phyloP scores from a whole-genome alignment of 2,329 filamentous ascomycete species.

The Trichoderma koningiopsis region DNA sequence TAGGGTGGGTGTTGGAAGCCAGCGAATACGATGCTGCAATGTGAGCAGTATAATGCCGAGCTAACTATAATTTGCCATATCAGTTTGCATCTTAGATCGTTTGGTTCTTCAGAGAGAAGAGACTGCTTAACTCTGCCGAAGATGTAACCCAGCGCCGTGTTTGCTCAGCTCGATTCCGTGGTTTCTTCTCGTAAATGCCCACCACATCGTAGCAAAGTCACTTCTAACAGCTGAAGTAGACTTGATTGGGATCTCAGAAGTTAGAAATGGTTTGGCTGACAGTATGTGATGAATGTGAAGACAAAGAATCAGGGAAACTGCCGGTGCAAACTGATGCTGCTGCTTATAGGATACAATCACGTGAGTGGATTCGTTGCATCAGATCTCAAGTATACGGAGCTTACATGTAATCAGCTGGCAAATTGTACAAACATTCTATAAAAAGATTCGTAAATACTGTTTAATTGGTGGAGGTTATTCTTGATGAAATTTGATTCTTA shows the following conservation, averaged over 20 bases:
- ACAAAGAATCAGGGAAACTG: not conserved
- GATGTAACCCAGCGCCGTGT: not conserved
- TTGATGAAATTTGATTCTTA: too few species aligned
- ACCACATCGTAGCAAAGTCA: not conserved
- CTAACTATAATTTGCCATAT: not conserved
- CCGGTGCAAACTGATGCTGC: not conserved
- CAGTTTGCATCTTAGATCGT: not conserved
- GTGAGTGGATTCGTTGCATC: not conserved
- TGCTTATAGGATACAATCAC: not conserved
- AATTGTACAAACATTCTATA: too few species aligned
- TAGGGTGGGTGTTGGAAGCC: not conserved
- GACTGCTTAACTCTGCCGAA: not conserved
- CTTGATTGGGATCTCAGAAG: too few species aligned
- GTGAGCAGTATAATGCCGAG: not conserved
- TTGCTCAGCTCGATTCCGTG: not conserved
- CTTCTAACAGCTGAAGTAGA: not conserved
- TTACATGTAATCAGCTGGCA: not conserved
- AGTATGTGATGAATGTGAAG: not conserved
- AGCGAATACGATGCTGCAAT: fast-evolving
- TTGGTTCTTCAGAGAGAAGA: not conserved
- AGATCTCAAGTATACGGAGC: not conserved
- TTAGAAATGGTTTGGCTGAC: not conserved
- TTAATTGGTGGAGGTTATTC: too few species aligned
- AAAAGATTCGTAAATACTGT: too few species aligned
- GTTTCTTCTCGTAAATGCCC: not conserved